phyloP scores from a whole-genome alignment of 192 early-diverging fungal species.

The Coemansia sp. region DNA sequence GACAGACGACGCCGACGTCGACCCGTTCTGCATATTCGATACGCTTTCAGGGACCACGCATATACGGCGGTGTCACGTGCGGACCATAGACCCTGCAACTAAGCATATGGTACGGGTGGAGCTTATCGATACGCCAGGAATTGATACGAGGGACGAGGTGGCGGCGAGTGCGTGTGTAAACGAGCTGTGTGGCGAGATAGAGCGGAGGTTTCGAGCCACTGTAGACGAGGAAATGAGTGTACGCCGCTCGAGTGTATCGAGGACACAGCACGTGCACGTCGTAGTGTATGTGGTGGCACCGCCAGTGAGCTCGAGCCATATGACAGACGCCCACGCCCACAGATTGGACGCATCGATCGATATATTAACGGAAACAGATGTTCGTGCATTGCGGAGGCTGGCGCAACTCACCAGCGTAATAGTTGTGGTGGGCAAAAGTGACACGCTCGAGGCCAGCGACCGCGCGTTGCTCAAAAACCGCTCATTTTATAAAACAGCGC shows the following conservation, averaged over 20 bases:
- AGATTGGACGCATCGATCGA: slow-evolving; percentile 26
- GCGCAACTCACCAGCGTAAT: slow-evolving; percentile 36
- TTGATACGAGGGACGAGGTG: slow-evolving; percentile 22
- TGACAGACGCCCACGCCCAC: slow-evolving; percentile 35
- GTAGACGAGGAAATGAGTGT: slow-evolving; percentile 33
- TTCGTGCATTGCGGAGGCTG: slow-evolving; percentile 29
- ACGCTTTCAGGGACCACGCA: slow-evolving; percentile 25
- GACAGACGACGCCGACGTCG: slow-evolving; percentile 22
- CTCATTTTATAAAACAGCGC: slow-evolving; percentile 16
- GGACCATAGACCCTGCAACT: slow-evolving; percentile 14
- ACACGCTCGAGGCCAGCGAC: slow-evolving; percentile 38
- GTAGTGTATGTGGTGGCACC: slow-evolving; percentile 44
- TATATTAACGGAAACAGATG: slow-evolving; percentile 23
- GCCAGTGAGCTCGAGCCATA: slow-evolving; percentile 30
- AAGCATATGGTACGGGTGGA: slow-evolving; percentile 18
- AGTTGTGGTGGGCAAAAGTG: slow-evolving; percentile 45
- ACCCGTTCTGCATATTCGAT: slow-evolving; percentile 53
- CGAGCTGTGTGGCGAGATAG: slow-evolving; percentile 31
- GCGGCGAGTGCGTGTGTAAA: slow-evolving; percentile 9
- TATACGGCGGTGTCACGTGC: slow-evolving; percentile 26
- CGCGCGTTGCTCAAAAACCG: slow-evolving; percentile 23
- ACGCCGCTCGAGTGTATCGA: slow-evolving; percentile 15
- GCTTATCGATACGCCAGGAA: slow-evolving; percentile 51
- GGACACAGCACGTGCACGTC: slow-evolving; percentile 27
- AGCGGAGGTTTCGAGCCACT: slow-evolving; percentile 29